Base-by-base conservation (phyloP, 202 grass and related monocot genomes). In the Setaria italica region DNA sequence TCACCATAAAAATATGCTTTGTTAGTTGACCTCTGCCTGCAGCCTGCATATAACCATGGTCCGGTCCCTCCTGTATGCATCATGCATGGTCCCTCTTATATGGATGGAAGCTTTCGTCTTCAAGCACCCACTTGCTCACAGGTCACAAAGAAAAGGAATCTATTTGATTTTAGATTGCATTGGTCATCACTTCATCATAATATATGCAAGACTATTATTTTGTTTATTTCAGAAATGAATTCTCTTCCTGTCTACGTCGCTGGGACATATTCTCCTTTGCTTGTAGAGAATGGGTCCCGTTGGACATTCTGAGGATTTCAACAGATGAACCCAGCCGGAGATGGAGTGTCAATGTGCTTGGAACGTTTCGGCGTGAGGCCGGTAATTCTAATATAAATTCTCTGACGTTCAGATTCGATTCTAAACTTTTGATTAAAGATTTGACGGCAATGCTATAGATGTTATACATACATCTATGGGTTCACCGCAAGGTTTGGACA, bases 21-120 rank as follows among this genome's bases (percentile, higher is more conserved):
- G 57, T 76, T 93, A 86, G 91, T 90, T 93, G 91, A 93, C 88
- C 82, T 88, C 42, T 79, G 81, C 74, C 71, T 53, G 72, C 45
- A 73, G 51, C 57, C 63, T 63, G 78, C 72, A 41, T 30, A 62
- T 65, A 82, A 5, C 62, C 37, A 48, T 67, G 11, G 35, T 8
- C 53, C 5, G 39, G 39, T 5, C 35, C 2, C 59, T 62, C 21
- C 30, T 62, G 59, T 30, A 13, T 29, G 10, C 59, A 13, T 62
- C 20, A 50, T 50, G 42, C 8, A 17, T 62, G 85, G 39, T 80
- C 65, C 54, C 76, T 68, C 15, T 58, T 14, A 30, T 12, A 72
- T 60, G 53, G 66, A 78, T 67, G 46, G 37, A 57, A 78, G 37
- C n/a, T 39, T 30, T 59, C 54, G 54, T 60, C 71, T 72, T 51